Evolutionary conservation across 129 eudicot genomes (phyloP).

Genomic region (Calendula officinalis): DNA sequence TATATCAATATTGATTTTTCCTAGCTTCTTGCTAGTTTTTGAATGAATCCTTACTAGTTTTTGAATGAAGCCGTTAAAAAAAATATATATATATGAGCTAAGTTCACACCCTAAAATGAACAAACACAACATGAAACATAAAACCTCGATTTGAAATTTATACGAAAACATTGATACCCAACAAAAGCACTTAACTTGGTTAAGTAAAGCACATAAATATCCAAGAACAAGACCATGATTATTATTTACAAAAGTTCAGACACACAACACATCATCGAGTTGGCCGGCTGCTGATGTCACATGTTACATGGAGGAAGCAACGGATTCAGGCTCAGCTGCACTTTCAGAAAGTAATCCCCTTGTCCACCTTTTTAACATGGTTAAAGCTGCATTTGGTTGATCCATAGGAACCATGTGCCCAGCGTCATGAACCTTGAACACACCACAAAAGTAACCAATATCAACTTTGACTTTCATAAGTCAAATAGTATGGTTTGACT

Average conservation of each 20-base stretch:
- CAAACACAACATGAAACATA: not conserved
- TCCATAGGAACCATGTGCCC: slow-evolving; percentile 98
- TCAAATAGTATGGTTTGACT: slow-evolving; percentile 6
- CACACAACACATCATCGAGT: slow-evolving; percentile 16
- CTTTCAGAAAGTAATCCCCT: slow-evolving; percentile 49
- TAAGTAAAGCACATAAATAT: slow-evolving; percentile 3
- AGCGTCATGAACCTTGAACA: slow-evolving; percentile 66
- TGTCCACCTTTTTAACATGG: slow-evolving; percentile 79
- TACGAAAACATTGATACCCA: no score
- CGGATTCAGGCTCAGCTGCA: slow-evolving; percentile 24
- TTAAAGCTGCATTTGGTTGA: slow-evolving; percentile 77
- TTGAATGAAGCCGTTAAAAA: no score
- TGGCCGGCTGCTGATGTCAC: not conserved
- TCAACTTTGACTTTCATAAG: slow-evolving; percentile 7
- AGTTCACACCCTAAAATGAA: no score
- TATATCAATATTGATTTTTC: no score
- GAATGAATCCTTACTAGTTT: no score
- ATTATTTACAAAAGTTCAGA: not conserved
- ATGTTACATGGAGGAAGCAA: slow-evolving; percentile 57
- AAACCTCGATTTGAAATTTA: no score
- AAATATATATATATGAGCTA: no score
- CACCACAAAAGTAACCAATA: not conserved
- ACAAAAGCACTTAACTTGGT: not conserved
- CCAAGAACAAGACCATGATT: slow-evolving; percentile 8
- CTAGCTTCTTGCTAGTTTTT: no score